Percentiles rank a stretch among this genome's conserved stretches.
Conservation (phyloP, 768 basidiomycete species). For the Macrocybe gigantea region DNA sequence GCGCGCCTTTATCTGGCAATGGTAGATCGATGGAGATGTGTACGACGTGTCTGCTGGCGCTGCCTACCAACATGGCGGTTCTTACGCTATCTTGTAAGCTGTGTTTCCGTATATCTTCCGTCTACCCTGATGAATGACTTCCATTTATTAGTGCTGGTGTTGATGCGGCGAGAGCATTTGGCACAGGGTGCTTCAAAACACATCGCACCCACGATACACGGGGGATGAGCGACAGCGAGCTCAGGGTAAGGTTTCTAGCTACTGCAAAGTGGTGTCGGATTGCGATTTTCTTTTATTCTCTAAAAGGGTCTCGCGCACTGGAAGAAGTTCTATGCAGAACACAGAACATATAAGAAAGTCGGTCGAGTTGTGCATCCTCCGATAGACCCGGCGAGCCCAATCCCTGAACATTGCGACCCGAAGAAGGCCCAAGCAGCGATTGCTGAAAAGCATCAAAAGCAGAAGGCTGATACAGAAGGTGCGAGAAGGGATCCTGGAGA, state of each 20-base stretch:
- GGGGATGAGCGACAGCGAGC: constrained; percentile 67
- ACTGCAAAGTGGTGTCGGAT: background rate
- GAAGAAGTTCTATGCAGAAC: constrained; percentile 84
- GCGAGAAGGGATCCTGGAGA: constrained; percentile 27
- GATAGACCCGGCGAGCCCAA: constrained; percentile 71
- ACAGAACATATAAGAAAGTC: constrained; percentile 73
- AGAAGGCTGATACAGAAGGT: constrained; percentile 16
- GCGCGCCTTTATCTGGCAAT: constrained; percentile 4
- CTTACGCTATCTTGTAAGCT: constrained; percentile 64
- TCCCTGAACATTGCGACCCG: constrained; percentile 69
- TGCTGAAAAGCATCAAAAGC: constrained; percentile 15
- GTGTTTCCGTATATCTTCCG: constrained; percentile 5
- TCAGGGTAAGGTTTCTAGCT: constrained; percentile 43
- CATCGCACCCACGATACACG: constrained; percentile 91
- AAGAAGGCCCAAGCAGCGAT: constrained; percentile 41
- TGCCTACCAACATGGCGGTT: constrained; percentile 86
- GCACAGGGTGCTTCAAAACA: constrained; percentile 87
- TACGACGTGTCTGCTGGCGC: constrained; percentile 83
- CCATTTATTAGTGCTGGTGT: constrained; percentile 54
- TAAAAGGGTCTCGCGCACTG: constrained; percentile 73
- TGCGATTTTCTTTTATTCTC: background rate
- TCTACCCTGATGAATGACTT: constrained; percentile 15
- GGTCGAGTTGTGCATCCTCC: constrained; percentile 73
- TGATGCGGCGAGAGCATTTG: constrained; percentile 91
- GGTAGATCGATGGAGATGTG: constrained; percentile 85